These are phyloP conservation scores for Amanita muscaria DNA, from an alignment of 768 basidiomycete genomes.

Conservation along the genomic window DNA sequence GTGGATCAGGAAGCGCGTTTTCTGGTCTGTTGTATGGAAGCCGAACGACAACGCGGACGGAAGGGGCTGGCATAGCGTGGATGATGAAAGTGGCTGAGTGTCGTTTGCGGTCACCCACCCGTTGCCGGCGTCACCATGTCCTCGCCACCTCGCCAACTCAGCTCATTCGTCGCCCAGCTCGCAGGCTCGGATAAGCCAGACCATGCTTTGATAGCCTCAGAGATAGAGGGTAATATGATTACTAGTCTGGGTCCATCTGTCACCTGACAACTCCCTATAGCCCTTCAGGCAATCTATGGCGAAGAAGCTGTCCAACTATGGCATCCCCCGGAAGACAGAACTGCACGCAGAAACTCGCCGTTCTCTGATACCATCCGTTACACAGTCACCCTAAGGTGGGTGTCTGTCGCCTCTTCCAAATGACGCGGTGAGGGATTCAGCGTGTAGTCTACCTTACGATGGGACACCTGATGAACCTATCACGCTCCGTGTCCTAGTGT, in stretches of 20 bases:
- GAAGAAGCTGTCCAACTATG: constrained; percentile 56
- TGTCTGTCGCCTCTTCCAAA: constrained; percentile 7
- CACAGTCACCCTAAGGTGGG: constrained; percentile 57
- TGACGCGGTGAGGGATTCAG: not conserved
- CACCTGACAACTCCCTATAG: constrained; percentile 25
- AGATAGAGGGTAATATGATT: constrained; percentile 44
- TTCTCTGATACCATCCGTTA: constrained; percentile 46
- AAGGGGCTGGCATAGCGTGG: constrained; percentile 18
- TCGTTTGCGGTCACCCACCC: not conserved
- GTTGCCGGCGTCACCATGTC: not conserved
- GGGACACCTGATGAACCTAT: constrained; percentile 22
- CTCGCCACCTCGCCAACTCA: constrained; percentile 20
- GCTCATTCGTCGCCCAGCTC: constrained; percentile 26
- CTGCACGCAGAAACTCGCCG: constrained; percentile 10
- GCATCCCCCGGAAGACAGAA: constrained; percentile 24
- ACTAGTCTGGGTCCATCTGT: not conserved
- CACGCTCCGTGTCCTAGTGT: constrained; percentile 46
- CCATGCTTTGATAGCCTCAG: constrained; percentile 27
- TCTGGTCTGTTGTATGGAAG: constrained; percentile 75
- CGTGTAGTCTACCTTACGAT: constrained; percentile 44
- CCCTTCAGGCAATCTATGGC: constrained; percentile 79
- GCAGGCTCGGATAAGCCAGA: constrained; percentile 28
- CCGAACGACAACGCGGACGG: constrained; percentile 67
- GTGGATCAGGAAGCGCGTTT: constrained; percentile 55
- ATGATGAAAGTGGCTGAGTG: not conserved